phyloP scores from a whole-genome alignment of 2,329 filamentous ascomycete genomes.

The Alternaria rosae region DNA sequence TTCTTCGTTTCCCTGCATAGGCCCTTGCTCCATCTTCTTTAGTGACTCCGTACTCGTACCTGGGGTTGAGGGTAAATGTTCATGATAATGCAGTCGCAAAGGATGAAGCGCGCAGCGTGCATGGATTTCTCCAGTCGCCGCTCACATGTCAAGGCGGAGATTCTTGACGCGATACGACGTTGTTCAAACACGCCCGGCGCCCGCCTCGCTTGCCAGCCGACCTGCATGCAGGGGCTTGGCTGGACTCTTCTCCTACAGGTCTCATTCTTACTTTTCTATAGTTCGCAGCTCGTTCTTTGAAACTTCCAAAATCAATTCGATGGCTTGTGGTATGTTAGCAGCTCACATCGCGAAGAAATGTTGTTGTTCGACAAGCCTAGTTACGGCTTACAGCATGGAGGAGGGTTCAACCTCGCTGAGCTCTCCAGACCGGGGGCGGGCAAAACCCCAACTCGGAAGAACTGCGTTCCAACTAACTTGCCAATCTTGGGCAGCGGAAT shows the following conservation, averaged over 20 bases:
- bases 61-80: slow-evolving; percentile 7
- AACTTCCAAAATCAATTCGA: background rate
- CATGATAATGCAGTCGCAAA: slow-evolving; percentile 15
- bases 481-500: slow-evolving; percentile 5
- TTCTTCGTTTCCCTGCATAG: background rate
- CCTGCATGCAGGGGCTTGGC: slow-evolving; percentile 16
- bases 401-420: background rate
- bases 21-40: slow-evolving; percentile 17
- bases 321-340: background rate
- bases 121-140: slow-evolving; percentile 2
- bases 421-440: background rate
- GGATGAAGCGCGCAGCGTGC: slow-evolving; percentile 5
- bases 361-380: background rate
- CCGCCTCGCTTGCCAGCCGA: slow-evolving; percentile 35
- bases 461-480: slow-evolving; percentile 1
- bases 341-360: background rate
- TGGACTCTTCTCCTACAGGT: background rate
- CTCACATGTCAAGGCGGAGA: slow-evolving; percentile 1
- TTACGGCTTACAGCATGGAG: background rate
- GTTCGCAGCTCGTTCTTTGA: background rate
- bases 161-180: slow-evolving; percentile 1
- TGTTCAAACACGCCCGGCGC: background rate
- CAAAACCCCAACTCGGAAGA: background rate
- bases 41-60: slow-evolving; percentile 21
- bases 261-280: slow-evolving; percentile 1